These are phyloP conservation scores for Myxozyma vanderwaltii DNA, from an alignment of 805 yeast species.

Conservation along the genomic window DNA sequence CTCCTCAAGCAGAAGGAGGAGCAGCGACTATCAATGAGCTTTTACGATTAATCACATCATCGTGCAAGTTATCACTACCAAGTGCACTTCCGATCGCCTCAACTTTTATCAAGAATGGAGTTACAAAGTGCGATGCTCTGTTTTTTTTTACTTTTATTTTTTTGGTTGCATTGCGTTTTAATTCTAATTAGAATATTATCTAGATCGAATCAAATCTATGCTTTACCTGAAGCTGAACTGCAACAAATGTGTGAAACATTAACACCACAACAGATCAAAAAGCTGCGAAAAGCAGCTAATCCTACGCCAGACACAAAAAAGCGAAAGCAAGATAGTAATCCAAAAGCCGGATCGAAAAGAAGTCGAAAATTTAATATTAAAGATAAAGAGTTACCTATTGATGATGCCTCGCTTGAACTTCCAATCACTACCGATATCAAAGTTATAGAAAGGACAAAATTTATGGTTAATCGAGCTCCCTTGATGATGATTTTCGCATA, in stretches of 20 bases:
- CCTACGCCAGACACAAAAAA: neutral
- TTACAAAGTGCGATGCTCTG: slow-evolving; percentile 14
- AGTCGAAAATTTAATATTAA: neutral
- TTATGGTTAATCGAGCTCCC: slow-evolving; percentile 28
- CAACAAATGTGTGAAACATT: slow-evolving; percentile 10
- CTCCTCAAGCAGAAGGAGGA: neutral
- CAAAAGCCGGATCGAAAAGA: neutral
- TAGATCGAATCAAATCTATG: slow-evolving; percentile 18
- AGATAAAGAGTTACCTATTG: neutral
- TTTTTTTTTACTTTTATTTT: neutral
- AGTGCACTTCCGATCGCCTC: slow-evolving; percentile 26
- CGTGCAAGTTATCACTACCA: slow-evolving; percentile 24
- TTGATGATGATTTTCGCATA: slow-evolving; percentile 28
- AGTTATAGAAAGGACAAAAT: neutral
- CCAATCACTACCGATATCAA: slow-evolving; percentile 14
- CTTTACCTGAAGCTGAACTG: slow-evolving; percentile 12
- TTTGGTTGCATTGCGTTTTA: neutral
- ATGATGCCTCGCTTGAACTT: slow-evolving; percentile 12
- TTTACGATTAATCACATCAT: slow-evolving; percentile 18
- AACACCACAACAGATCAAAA: slow-evolving; percentile 12
- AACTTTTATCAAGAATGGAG: slow-evolving; percentile 15
- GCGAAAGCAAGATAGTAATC: neutral
- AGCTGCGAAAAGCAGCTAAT: slow-evolving; percentile 8
- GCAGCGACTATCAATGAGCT: slow-evolving; percentile 20
- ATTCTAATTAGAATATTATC: neutral